Percentiles rank a stretch among this genome's conserved stretches.
phyloP scores from a whole-genome alignment of 2,329 filamentous ascomycete genomes.

The Chrysosporium keratinophilum region DNA sequence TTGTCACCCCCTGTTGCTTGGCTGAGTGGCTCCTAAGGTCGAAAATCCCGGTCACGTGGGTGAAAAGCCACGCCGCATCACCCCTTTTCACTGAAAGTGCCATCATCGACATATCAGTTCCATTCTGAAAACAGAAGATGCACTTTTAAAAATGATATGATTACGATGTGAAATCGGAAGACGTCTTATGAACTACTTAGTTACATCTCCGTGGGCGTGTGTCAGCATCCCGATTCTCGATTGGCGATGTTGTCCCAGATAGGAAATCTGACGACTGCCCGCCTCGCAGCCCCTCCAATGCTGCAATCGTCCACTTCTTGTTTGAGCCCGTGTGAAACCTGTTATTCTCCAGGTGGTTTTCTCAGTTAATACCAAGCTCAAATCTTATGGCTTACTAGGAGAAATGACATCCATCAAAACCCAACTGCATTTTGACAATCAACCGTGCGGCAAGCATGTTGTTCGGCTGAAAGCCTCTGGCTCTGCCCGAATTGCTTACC shows the following conservation, averaged over 20 bases:
- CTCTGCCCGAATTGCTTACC: slow-evolving; percentile 16
- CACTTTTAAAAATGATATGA: no score
- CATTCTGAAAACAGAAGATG: no score
- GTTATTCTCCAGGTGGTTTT: no score
- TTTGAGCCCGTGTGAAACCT: no score
- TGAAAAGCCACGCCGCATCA: not conserved
- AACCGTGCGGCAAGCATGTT: slow-evolving; percentile 12
- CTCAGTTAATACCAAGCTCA: not conserved
- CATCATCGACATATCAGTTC: no score
- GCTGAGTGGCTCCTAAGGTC: not conserved
- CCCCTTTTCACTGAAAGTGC: not conserved
- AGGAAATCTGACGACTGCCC: not conserved
- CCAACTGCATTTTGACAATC: slow-evolving; percentile 12
- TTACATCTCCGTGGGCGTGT: no score
- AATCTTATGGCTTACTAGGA: not conserved
- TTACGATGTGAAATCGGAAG: no score
- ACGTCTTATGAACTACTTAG: no score
- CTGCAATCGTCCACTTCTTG: not conserved
- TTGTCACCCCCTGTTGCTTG: not conserved
- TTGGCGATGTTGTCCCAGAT: not conserved
- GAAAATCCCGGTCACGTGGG: not conserved
- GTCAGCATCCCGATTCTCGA: not conserved
- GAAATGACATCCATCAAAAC: slow-evolving; percentile 5
- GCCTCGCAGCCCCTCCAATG: not conserved
- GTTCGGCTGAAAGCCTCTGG: slow-evolving; percentile 18